Percentiles rank a stretch among this genome's conserved stretches.
phyloP scores from a whole-genome alignment of 805 yeast species.

The Ogataea wickerhamii region DNA sequence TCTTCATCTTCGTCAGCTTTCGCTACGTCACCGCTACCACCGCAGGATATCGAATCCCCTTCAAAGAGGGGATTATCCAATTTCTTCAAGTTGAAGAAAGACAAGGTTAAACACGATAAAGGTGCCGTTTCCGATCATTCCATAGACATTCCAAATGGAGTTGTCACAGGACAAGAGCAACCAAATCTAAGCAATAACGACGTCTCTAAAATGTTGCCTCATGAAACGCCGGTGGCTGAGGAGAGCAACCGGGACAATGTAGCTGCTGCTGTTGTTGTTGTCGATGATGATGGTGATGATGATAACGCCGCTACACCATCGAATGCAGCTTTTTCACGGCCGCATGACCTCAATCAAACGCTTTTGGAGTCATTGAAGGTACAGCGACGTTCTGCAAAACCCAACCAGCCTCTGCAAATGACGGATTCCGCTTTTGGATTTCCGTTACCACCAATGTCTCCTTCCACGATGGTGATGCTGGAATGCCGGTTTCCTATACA shows the following conservation, averaged over 20 bases:
- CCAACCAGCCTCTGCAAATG: conserved; percentile 56
- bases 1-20: not conserved
- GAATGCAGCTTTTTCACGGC: conserved; percentile 7
- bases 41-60: conserved; percentile 8
- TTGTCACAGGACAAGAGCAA: no score
- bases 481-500: conserved; percentile 89
- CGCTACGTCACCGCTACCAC: conserved; percentile 10
- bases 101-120: conserved; percentile 13
- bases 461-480: conserved; percentile 73
- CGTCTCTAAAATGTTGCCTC: not conserved
- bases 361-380: conserved; percentile 26
- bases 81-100: conserved; percentile 28
- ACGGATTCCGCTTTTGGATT: conserved; percentile 85
- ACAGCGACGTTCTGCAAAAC: conserved; percentile 34
- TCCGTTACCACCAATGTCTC: conserved; percentile 78
- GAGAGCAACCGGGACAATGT: not conserved
- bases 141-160: not conserved
- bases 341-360: conserved; percentile 13
- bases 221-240: not conserved
- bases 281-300: not conserved
- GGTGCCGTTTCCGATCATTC: not conserved
- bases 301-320: not conserved
- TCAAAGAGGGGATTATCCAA: conserved; percentile 21
- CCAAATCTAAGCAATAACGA: not conserved
- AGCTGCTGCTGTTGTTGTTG: not conserved